These are phyloP conservation scores for Adenanthera pavonina DNA, from an alignment of 306 rosid genomes.

Conservation along the genomic window DNA sequence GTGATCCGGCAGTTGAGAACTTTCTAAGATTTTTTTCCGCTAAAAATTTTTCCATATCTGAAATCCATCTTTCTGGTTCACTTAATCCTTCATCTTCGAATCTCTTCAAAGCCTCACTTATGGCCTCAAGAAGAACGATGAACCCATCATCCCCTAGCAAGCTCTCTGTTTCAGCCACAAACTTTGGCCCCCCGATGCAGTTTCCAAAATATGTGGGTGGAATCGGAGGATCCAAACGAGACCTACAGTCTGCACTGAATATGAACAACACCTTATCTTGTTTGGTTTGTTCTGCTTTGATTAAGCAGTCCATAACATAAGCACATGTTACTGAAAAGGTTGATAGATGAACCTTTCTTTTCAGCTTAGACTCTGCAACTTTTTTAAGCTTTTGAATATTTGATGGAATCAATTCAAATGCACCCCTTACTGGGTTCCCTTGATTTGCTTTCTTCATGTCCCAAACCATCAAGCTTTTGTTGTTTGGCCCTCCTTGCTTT, in stretches of 20 bases:
- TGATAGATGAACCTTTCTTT: background rate
- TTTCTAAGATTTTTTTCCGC: no score
- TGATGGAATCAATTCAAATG: background rate
- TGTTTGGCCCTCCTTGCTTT: background rate
- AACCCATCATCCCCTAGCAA: background rate
- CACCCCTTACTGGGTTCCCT: background rate
- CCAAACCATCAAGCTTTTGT: background rate
- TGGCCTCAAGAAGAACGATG: slow-evolving; percentile 17
- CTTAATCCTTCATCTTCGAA: slow-evolving; percentile 24
- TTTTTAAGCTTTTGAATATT: background rate
- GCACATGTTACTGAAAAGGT: background rate
- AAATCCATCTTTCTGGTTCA: slow-evolving; percentile 22
- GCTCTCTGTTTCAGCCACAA: background rate
- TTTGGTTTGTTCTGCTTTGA: background rate
- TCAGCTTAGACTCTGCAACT: background rate
- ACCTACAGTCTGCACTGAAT: background rate
- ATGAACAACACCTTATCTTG: background rate
- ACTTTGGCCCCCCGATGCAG: background rate
- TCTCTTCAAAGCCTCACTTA: slow-evolving; percentile 30
- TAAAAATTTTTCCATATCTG: background rate
- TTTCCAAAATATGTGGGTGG: background rate
- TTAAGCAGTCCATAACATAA: background rate
- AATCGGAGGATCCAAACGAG: slow-evolving; percentile 7
- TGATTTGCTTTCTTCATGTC: background rate
- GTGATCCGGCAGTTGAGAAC: slow-evolving; percentile 51